Evolutionary conservation across 768 basidiomycete species (phyloP).

Genomic region (Tulasnella sp.): DNA sequence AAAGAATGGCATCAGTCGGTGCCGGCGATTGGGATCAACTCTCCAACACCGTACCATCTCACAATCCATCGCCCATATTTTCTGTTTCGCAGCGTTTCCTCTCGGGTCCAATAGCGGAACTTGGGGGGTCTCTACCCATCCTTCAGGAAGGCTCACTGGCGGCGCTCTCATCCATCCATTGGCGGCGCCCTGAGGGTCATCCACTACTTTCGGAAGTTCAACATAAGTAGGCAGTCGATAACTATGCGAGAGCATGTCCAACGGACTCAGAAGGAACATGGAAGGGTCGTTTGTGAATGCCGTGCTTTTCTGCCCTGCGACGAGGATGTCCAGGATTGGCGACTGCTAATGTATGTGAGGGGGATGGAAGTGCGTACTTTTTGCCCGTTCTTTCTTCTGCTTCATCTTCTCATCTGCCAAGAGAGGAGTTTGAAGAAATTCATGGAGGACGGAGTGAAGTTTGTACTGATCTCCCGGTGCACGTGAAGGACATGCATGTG

Average conservation of each 20-base stretch:
- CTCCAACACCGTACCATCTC: slow-evolving; percentile 72
- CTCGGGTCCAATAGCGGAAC: slow-evolving; percentile 23
- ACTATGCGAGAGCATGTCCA: slow-evolving; percentile 49
- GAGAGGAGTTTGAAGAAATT: slow-evolving; percentile 69
- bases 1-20: no score
- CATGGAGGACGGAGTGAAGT: slow-evolving; percentile 75
- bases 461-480: slow-evolving; percentile 80
- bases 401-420: slow-evolving; percentile 53
- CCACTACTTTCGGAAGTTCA: slow-evolving; percentile 53
- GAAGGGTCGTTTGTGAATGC: slow-evolving; percentile 2
- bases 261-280: slow-evolving; percentile 26
- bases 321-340: no score
- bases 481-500: slow-evolving; percentile 84
- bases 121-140: slow-evolving; percentile 77
- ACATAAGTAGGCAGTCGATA: slow-evolving; percentile 72
- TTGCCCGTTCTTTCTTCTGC: slow-evolving; percentile 32
- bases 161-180: slow-evolving; percentile 9
- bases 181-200: slow-evolving; percentile 46
- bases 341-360: no score
- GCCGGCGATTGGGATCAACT: not conserved
- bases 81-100: slow-evolving; percentile 26
- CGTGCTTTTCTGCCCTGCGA: slow-evolving; percentile 1
- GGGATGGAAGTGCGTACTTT: slow-evolving; percentile 27
- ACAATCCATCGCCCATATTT: slow-evolving; percentile 83
- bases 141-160: slow-evolving; percentile 28